Conservation (phyloP, 2,329 filamentous ascomycete species). For the Aureobasidium sp. region DNA sequence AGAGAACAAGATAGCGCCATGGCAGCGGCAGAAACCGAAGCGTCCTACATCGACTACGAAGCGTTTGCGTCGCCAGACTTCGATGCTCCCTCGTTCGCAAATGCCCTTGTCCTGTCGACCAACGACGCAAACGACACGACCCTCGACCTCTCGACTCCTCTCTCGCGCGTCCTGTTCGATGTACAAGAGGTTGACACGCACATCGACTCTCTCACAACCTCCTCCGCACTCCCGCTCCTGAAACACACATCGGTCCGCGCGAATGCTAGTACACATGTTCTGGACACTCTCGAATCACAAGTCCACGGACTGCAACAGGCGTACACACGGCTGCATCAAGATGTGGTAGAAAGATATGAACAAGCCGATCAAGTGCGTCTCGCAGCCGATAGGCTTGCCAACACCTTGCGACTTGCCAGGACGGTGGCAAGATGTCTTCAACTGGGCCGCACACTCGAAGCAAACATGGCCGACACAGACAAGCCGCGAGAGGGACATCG, state of each 20-base stretch:
- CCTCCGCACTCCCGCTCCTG: slow-evolving; percentile 73
- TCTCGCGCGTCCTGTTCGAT: slow-evolving; percentile 91
- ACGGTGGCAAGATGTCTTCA: slow-evolving; percentile 72
- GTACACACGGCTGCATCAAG: slow-evolving; percentile 76
- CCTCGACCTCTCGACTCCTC: slow-evolving; percentile 86
- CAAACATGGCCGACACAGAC: slow-evolving; percentile 64
- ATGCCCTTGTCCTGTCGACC: slow-evolving; percentile 77
- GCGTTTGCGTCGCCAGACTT: slow-evolving; percentile 80
- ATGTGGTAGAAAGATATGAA: slow-evolving; percentile 79
- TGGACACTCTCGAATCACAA: slow-evolving; percentile 72
- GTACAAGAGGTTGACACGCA: slow-evolving; percentile 95
- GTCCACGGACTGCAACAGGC: slow-evolving; percentile 73
- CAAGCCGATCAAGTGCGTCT: slow-evolving; percentile 75
- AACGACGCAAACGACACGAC: slow-evolving; percentile 88
- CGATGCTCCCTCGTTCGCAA: slow-evolving; percentile 75
- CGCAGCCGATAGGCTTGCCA: slow-evolving; percentile 71
- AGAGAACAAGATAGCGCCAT: neutral
- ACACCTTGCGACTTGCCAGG: slow-evolving; percentile 69
- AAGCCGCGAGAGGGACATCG: slow-evolving; percentile 52
- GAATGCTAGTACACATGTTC: slow-evolving; percentile 62
- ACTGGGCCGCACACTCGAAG: slow-evolving; percentile 77
- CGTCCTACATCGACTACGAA: slow-evolving; percentile 94
- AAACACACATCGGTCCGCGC: slow-evolving; percentile 69
- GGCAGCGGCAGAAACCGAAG: slow-evolving; percentile 35
- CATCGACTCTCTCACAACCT: slow-evolving; percentile 82